Base-by-base conservation (phyloP, 2,329 filamentous ascomycete species). In the Colletotrichum eleusines region DNA sequence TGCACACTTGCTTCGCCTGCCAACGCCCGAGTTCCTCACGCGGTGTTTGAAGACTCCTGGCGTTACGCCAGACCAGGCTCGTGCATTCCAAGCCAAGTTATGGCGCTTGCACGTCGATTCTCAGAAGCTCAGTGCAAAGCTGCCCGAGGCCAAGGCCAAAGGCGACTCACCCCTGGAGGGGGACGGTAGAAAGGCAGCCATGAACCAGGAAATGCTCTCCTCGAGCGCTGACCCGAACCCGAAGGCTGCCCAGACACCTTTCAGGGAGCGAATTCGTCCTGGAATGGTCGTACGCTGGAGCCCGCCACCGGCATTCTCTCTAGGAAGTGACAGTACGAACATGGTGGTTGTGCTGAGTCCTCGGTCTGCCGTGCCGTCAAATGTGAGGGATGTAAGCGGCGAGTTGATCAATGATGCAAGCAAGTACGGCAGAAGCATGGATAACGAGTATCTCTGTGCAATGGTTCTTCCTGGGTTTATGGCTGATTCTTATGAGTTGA, bases 91-190 rank as follows among this genome's bases (percentile, higher is more conserved):
- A 18, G 71, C 76, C 28, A 85, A 84, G 68, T 74, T 85, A 0
- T 85, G 83, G 83, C 76, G 77, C 23, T 67, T 83, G 48, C 82
- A 84, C 55, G 74, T 84, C 12, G 82, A 85, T 66, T 82, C 81
- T 1, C 76, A 78, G 35, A 74, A 67, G 72, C 9, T 65, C 40
- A 50, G 38, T 61, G 23, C 28, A 16, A 61, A 59, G 4, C 23
- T 38, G 44, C n/a, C 53, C 1, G 23, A 69, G 31, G 6, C 8
- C 2, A 51, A 26, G 35, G n/a, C 5, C 26, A 18, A 57, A 16
- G 42, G 11, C 7, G 50, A 38, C 12, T 11, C 40, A 12, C 5
- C 12, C 33, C 11, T 16, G 3, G 48, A 57, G 7, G 20, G 35
- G 31, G 23, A 20, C 9, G 48, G 33, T 5, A 23, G 28, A 9